A percentile compares a stretch with the other conserved stretches of the same genome.
Conservation (phyloP, 257 asterid species). For the Perilla frutescens region DNA sequence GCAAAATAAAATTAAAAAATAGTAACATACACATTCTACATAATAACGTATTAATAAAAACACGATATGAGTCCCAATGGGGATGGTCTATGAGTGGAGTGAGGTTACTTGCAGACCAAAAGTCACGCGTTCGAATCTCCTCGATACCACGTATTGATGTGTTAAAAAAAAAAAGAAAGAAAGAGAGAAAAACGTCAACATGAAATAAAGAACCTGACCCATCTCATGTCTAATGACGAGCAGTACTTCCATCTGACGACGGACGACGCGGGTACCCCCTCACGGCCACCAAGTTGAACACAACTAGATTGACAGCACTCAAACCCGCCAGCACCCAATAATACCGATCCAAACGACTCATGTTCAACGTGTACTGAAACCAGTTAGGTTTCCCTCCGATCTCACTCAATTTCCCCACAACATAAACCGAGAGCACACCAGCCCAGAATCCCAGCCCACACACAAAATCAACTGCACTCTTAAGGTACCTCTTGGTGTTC, state of each 20-base stretch:
- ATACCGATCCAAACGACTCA: constrained; percentile 61
- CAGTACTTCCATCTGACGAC: not conserved
- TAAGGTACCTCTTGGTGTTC: constrained; percentile 37
- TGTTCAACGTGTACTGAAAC: constrained; percentile 57
- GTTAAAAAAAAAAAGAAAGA: too few relatives aligned
- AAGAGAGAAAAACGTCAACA: too few relatives aligned
- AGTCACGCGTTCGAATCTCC: too few relatives aligned
- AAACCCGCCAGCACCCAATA: constrained; percentile 52
- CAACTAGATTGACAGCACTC: constrained; percentile 47
- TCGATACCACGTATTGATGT: too few relatives aligned
- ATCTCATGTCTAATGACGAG: too few relatives aligned
- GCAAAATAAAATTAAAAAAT: too few relatives aligned
- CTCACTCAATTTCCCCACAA: constrained; percentile 54
- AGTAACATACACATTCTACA: too few relatives aligned
- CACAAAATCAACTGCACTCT: constrained; percentile 25
- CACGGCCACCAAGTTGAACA: constrained; percentile 34
- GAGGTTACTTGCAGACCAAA: too few relatives aligned
- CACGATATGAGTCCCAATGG: too few relatives aligned
- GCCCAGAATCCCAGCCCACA: constrained; percentile 54
- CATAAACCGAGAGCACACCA: constrained; percentile 49
- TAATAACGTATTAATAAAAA: too few relatives aligned
- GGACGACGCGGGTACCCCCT: constrained; percentile 30
- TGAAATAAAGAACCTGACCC: too few relatives aligned
- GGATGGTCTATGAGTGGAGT: too few relatives aligned
- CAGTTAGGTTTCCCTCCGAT: constrained; percentile 47